These are phyloP conservation scores for Biscogniauxia mediterranea DNA, from an alignment of 2,329 filamentous ascomycete genomes.

Conservation along the genomic window DNA sequence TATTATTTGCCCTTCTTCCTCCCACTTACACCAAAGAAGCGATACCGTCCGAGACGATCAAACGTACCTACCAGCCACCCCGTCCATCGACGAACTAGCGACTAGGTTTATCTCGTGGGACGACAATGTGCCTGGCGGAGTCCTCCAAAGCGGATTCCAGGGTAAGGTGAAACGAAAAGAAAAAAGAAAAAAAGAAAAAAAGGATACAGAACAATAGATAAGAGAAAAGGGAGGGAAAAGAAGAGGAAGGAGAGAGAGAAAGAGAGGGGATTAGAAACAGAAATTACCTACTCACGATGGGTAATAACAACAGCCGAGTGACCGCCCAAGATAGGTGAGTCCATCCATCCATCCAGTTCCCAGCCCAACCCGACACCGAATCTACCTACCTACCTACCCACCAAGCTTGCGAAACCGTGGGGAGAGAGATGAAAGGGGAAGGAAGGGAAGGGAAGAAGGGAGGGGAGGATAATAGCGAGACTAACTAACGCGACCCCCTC, in stretches of 20 bases:
- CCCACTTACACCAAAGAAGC: background rate
- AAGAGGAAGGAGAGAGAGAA: background rate
- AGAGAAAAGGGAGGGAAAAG: background rate
- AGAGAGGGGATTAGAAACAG: too few relatives aligned
- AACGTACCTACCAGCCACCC: background rate
- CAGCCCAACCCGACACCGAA: background rate
- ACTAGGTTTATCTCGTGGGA: background rate
- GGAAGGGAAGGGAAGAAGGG: too few relatives aligned
- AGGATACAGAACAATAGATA: background rate
- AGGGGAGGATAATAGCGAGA: too few relatives aligned
- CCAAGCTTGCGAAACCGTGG: too few relatives aligned
- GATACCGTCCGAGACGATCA: background rate
- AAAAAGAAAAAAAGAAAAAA: background rate
- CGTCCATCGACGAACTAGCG: background rate
- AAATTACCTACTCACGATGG: background rate
- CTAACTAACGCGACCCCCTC: constrained; percentile 5
- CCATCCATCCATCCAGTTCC: background rate
- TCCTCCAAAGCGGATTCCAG: background rate
- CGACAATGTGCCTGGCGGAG: background rate
- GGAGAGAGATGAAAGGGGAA: too few relatives aligned
- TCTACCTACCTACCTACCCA: background rate
- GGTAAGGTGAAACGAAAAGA: background rate
- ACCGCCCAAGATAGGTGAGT: background rate
- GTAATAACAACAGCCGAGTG: background rate
- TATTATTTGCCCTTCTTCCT: background rate